Evolutionary conservation across 2,329 filamentous ascomycete genomes (phyloP), one percentile per base, ranked within the genome.

Genomic region (Podosphaera fusca): DNA sequence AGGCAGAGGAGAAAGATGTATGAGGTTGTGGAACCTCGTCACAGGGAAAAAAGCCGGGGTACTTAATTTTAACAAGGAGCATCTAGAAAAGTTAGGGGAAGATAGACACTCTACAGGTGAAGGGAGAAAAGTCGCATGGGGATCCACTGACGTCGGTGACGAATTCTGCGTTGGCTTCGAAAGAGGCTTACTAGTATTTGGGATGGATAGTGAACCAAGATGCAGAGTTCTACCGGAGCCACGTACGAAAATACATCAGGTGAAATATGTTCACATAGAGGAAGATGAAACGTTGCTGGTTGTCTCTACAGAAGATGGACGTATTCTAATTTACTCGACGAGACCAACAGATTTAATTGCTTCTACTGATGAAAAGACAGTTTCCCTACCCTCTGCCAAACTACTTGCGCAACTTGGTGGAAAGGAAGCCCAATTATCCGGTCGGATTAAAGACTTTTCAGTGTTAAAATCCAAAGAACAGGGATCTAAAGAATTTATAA

Each of bases 1-100:
- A 7, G 84, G 87, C 63, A 87, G 84, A 64, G 88, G 88, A 61
- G 92, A 98, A 72, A 82, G 81, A 61, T 87, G 83, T 66, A 94
- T 98, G 85, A 75, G 92, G 61, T 70, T 96, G 61, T 98, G 92
- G 92, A 96, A 98, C 66, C 69, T 98, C 61, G 88, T 96, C 62
- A 96, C 90, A 2, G 92, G 89, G 14, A 94, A 90, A 72, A 95
- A 95, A 72, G 89, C 89, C 0, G 87, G 89, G 35, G 89, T 95
- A 56, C 72, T 98, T 63, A 92, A 86, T 67, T 96, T 96, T 68
- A 78, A 78, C 61, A 76, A 78, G 58, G 78, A 82, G 0, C 75
- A 92, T 64, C 73, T 96, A 56, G 74, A 78, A 50, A 80, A 85
- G 63, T 78, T 85, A 9, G 87, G 86, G 51, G 87, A 95, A 71